These are phyloP conservation scores for Primulina huaijiensis DNA, from an alignment of 257 asterid species.

Conservation along the genomic window DNA sequence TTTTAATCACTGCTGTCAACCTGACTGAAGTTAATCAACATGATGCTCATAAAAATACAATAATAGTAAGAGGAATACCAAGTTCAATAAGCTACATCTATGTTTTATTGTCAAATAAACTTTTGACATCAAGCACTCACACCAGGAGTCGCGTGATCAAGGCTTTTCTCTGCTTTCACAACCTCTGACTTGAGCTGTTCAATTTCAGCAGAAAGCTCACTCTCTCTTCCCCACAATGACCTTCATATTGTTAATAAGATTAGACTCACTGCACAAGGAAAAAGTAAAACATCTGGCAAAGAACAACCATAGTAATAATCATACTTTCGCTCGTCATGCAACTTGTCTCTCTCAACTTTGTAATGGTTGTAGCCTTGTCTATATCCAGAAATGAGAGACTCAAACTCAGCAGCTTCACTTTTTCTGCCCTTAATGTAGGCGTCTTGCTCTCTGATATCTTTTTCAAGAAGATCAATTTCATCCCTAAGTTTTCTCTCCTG, in stretches of 20 bases:
- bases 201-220: slow-evolving; percentile 66
- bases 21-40: too few species aligned
- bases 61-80: slow-evolving; percentile 5
- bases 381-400: slow-evolving; percentile 69
- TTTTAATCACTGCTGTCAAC: too few species aligned
- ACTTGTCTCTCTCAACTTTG: slow-evolving; percentile 68
- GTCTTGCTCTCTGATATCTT: slow-evolving; percentile 66
- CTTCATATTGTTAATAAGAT: slow-evolving; percentile 37
- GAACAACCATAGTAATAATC: slow-evolving; percentile 26
- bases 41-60: too few species aligned
- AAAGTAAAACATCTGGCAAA: not conserved
- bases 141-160: slow-evolving; percentile 97
- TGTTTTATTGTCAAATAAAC: slow-evolving; percentile 12
- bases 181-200: slow-evolving; percentile 83
- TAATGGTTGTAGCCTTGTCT: slow-evolving; percentile 64
- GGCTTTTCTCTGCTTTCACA: slow-evolving; percentile 90
- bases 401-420: slow-evolving; percentile 57
- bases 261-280: slow-evolving; percentile 24
- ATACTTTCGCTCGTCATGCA: slow-evolving; percentile 90
- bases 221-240: slow-evolving; percentile 86
- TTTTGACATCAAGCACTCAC: slow-evolving; percentile 48
- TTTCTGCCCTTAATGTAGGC: slow-evolving; percentile 59
- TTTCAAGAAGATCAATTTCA: slow-evolving; percentile 76
- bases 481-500: slow-evolving; percentile 78
- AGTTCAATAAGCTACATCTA: slow-evolving; percentile 18